Percentiles rank a stretch among this genome's conserved stretches.
Evolutionary conservation across 2,329 filamentous ascomycete genomes (phyloP).

Genomic region (Fusarium pseudograminearum): DNA sequence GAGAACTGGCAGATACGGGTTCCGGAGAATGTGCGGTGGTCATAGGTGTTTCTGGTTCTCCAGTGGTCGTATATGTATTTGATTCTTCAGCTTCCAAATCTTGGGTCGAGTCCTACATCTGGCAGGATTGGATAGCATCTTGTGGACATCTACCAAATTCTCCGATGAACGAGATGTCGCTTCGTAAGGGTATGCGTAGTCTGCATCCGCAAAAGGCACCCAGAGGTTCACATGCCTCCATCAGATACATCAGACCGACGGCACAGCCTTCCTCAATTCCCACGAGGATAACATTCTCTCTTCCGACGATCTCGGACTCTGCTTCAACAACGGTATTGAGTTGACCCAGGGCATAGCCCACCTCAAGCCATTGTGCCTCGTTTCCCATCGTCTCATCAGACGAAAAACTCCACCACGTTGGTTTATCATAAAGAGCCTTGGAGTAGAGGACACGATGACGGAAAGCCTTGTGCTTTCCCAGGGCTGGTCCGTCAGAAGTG

Average conservation of each 20-base stretch:
- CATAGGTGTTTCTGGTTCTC: background rate
- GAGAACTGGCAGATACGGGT: background rate
- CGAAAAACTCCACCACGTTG: background rate
- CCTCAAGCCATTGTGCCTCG: background rate
- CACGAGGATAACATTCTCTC: constrained; percentile 15
- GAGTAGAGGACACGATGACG: background rate
- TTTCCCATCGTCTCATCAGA: background rate
- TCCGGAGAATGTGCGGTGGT: background rate
- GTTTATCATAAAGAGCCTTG: too few species aligned
- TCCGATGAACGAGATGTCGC: background rate
- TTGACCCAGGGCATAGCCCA: background rate
- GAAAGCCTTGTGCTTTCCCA: background rate
- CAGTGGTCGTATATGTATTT: background rate
- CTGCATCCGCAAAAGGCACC: constrained; percentile 22
- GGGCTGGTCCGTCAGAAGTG: background rate
- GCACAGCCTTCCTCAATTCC: constrained; percentile 16
- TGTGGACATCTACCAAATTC: background rate
- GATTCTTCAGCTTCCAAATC: background rate
- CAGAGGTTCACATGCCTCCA: background rate
- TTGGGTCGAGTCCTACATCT: too few species aligned
- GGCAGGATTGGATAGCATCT: background rate
- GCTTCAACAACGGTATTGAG: background rate
- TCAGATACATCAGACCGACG: constrained; percentile 4
- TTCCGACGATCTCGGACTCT: background rate
- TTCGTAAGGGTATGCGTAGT: constrained; percentile 4